Percentiles rank a stretch among this genome's conserved stretches.
Evolutionary conservation across 768 basidiomycete genomes (phyloP).

Genomic region (Omphalotus guepiniiformis): DNA sequence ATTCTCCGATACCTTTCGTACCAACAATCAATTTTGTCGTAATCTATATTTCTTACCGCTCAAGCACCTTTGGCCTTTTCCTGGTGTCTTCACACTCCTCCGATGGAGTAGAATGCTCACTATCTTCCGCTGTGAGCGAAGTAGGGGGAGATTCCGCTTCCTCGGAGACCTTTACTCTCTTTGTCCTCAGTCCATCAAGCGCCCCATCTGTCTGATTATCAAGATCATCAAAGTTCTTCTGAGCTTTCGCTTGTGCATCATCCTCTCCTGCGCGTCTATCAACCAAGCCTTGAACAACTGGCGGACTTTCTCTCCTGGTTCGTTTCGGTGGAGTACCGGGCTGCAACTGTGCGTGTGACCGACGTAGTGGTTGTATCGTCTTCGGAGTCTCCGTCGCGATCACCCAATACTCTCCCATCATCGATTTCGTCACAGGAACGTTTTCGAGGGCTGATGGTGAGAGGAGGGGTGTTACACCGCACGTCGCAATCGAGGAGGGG

Average conservation of each 20-base stretch:
- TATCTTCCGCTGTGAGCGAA: conserved; percentile 6
- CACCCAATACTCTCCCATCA: background rate
- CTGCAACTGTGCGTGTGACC: too few species aligned
- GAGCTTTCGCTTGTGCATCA: conserved; percentile 6
- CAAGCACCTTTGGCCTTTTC: too few species aligned
- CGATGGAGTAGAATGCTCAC: conserved; percentile 6
- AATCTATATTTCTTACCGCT: too few species aligned
- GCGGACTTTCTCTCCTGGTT: conserved; percentile 4
- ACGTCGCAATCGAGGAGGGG: conserved; percentile 1
- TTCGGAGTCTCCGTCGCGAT: background rate
- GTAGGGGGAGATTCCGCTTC: conserved; percentile 6
- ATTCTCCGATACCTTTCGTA: too few species aligned
- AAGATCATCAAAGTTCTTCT: background rate
- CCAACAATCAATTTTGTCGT: too few species aligned
- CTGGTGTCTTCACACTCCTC: too few species aligned
- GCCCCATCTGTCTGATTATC: too few species aligned
- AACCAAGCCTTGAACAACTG: background rate
- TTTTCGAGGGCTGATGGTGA: conserved; percentile 5
- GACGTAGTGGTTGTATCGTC: background rate
- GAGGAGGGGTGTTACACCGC: background rate
- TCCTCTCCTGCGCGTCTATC: background rate
- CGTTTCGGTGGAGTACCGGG: conserved; percentile 8
- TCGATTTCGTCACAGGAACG: conserved; percentile 8
- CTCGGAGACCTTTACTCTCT: conserved; percentile 7
- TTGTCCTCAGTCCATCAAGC: too few species aligned